Base-by-base conservation (phyloP, 345 rosid species). In the Populus ilicifolia region DNA sequence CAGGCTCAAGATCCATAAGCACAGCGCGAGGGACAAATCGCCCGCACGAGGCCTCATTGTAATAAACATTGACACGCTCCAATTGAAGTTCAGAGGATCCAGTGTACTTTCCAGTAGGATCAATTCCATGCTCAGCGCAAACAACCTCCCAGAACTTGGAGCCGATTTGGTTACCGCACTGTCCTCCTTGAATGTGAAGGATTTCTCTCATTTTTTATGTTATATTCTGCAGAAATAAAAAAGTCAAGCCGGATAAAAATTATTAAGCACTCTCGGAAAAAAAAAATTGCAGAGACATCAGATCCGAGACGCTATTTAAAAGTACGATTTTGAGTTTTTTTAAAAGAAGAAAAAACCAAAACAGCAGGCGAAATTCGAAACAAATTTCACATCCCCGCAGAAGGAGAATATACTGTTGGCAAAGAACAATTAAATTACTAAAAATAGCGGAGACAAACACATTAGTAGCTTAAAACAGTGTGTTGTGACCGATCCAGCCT, bases 171-270 rank as follows among this genome's bases (percentile, higher is more conserved):
- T 79, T 79, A 9, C 82, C 82, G 30, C 82, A 74, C 29, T 79
- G 82, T 74, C 82, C 82, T 29, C 82, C 78, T 79, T 79, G 82
- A 30, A 79, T n/a, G 56, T 79, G 82, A 61, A 79, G 82, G 75
- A 79, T 79, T 69, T 79, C 82, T 69, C 82, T 79, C 82, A 79
- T 79, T 48, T 74, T 63, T 33, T 50, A 0, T 8, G 7, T 35
- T 48, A 6, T 69, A 38, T 68, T 38, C 61, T 30, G 7, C 10
- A 2, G 20, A 10, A 44, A n/a, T 1, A 5, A 4, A 20, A 1
- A n/a, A n/a, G 10, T 33, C 30, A 8, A 41, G 27, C 29, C 14
- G 14, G 14, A 56, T n/a, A n/a, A 23, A n/a, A 56, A n/a, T 2
- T 8, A 56, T 1, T 8, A 56, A 56, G 14, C 63, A n/a, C 27